Conservation (phyloP, 345 rosid genomes). For the Rhodomyrtus tomentosa region DNA sequence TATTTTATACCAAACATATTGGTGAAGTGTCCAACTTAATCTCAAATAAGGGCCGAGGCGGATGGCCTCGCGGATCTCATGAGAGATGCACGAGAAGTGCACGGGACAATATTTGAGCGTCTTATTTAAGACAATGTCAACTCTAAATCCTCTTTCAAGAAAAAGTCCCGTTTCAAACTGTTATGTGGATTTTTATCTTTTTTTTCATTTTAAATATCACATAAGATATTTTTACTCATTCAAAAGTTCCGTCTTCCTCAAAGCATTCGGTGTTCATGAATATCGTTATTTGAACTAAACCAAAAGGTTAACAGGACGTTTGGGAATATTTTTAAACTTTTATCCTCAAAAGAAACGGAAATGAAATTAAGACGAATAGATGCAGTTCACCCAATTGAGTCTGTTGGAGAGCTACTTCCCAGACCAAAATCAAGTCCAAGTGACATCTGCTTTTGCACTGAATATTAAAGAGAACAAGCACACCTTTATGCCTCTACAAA, state of each 20-base stretch:
- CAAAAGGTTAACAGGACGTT: neutral
- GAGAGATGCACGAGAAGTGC: neutral
- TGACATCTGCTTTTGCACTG: neutral
- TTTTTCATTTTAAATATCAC: neutral
- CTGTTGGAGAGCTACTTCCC: neutral
- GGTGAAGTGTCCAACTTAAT: neutral
- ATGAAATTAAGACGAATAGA: neutral
- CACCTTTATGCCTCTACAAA: neutral
- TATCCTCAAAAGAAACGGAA: neutral
- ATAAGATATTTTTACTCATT: neutral
- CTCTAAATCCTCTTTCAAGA: neutral
- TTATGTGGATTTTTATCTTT: neutral
- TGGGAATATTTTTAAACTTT: neutral
- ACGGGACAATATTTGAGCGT: neutral
- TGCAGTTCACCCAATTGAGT: neutral
- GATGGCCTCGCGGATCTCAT: neutral
- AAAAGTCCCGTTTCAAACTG: neutral
- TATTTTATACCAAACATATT: neutral
- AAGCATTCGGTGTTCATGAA: neutral
- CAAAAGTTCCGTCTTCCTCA: neutral
- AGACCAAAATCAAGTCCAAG: neutral
- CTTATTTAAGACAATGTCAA: neutral
- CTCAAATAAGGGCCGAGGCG: neutral
- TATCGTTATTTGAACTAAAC: neutral
- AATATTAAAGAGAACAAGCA: neutral